These are phyloP conservation scores for Rehmannia glutinosa DNA, from an alignment of 257 asterid species.

Conservation along the genomic window DNA sequence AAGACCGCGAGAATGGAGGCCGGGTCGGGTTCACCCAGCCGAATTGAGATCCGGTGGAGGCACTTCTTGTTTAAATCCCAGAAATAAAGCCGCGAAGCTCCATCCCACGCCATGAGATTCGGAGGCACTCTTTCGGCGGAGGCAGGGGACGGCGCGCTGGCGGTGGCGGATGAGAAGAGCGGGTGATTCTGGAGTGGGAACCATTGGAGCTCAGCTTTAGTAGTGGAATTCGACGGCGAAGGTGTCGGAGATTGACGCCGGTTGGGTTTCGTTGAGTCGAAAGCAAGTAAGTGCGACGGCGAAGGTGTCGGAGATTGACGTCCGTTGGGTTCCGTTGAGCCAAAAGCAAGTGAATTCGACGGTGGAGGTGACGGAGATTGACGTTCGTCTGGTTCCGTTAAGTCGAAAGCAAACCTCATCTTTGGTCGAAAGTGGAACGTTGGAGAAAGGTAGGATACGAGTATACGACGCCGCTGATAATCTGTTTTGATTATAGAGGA, in stretches of 20 bases:
- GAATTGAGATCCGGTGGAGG: slow-evolving; percentile 66
- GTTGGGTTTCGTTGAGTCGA: slow-evolving; percentile 26
- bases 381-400: slow-evolving; percentile 30
- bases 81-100: slow-evolving; percentile 72
- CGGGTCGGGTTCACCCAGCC: slow-evolving; percentile 82
- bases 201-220: slow-evolving; percentile 63
- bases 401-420: slow-evolving; percentile 36
- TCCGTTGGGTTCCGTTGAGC: slow-evolving; percentile 34
- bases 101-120: slow-evolving; percentile 90
- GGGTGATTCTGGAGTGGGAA: slow-evolving; percentile 80
- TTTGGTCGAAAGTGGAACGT: neutral
- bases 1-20: slow-evolving; percentile 65
- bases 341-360: slow-evolving; percentile 42
- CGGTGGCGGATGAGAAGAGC: slow-evolving; percentile 46
- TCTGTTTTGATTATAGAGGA: neutral
- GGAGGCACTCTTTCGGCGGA: slow-evolving; percentile 36
- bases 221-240: slow-evolving; percentile 48
- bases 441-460: neutral
- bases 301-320: slow-evolving; percentile 39
- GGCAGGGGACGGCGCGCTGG: slow-evolving; percentile 20
- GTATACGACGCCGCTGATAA: slow-evolving; percentile 4
- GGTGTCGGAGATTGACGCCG: slow-evolving; percentile 35
- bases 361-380: slow-evolving; percentile 41
- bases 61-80: slow-evolving; percentile 64
- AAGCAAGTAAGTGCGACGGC: slow-evolving; percentile 35